Base-by-base conservation (phyloP, 2,329 filamentous ascomycete genomes). In the Phialophora verrucosa region DNA sequence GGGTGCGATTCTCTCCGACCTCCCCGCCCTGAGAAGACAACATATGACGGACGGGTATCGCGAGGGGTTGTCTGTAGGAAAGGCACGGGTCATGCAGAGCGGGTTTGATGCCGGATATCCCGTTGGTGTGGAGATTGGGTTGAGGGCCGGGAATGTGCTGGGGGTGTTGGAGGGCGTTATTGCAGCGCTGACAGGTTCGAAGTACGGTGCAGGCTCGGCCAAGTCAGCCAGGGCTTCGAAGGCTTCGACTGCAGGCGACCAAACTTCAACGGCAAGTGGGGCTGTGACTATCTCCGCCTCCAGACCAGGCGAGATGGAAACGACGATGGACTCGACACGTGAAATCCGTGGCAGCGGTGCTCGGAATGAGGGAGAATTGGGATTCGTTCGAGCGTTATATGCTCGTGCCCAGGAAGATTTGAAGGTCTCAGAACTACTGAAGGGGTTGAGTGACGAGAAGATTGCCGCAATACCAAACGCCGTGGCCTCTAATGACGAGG, bases 81-180 rank as follows among this genome's bases (percentile, higher is more conserved):
- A 98, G 77, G 86, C 86, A 29, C 80, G 84, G 56, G 90, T 88
- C 73, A 87, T 97, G 29, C 95, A 99, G 78, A 83, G 84, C 14
- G 94, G 94, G 0, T 98, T 99, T 75, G 95, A 99, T 76, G 91
- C 94, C 70, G 94, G 94, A 0, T 98, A 93, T 76, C 84, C 88
- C 14, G 83, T 98, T 0, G 95, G 95, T 12, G 93, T 92, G 0
- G 88, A 90, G 59, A 81, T 98, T 32, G 95, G 94, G 0, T 77
- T 91, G 70, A 84, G 84, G 31, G 90, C 88, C 0, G 95, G 95
- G 0, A 88, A 87, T 70, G 80, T 96, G 12, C 77, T 96, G 3
- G 95, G 95, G 0, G 80, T 91, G 3, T 75, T 97, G 5, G 91
- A 96, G 74, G 92, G 90, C 0, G 78, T 97, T 23, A 78, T 82